Conservation (phyloP, 192 early-diverging fungal genomes). For the Coemansia sp. region DNA sequence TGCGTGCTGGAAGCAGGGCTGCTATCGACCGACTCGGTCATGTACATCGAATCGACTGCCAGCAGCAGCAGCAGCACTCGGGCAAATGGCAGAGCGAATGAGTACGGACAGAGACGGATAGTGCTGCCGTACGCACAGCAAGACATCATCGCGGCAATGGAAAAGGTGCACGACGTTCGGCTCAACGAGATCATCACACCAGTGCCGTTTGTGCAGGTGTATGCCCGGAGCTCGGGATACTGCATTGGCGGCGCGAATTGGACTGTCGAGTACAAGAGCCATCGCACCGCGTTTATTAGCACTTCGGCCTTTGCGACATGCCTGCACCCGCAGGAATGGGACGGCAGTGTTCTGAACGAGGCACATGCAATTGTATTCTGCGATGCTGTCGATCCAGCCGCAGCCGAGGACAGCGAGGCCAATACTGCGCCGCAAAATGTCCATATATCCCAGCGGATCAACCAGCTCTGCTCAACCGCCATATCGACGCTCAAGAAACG, state of each 20-base stretch:
- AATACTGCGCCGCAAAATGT: slow-evolving; percentile 6
- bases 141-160: slow-evolving; percentile 44
- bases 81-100: background rate
- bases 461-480: slow-evolving; percentile 40
- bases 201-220: slow-evolving; percentile 51
- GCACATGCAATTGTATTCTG: slow-evolving; percentile 47
- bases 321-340: slow-evolving; percentile 52
- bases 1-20: slow-evolving; percentile 43
- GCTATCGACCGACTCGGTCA: background rate
- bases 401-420: slow-evolving; percentile 6
- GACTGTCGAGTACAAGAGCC: slow-evolving; percentile 60
- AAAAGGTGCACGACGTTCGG: slow-evolving; percentile 47
- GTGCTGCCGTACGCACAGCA: slow-evolving; percentile 33
- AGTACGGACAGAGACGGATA: background rate
- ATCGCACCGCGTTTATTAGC: slow-evolving; percentile 48
- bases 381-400: slow-evolving; percentile 36
- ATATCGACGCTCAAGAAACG: slow-evolving; percentile 50
- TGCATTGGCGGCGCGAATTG: slow-evolving; percentile 71
- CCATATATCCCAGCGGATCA: slow-evolving; percentile 27
- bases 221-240: slow-evolving; percentile 69
- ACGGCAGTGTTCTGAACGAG: slow-evolving; percentile 27
- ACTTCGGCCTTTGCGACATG: slow-evolving; percentile 39
- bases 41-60: slow-evolving; percentile 2
- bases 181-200: slow-evolving; percentile 50
- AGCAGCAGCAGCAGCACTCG: background rate